Conservation (phyloP, 2,329 filamentous ascomycete genomes). For the Piedraia hortae region DNA sequence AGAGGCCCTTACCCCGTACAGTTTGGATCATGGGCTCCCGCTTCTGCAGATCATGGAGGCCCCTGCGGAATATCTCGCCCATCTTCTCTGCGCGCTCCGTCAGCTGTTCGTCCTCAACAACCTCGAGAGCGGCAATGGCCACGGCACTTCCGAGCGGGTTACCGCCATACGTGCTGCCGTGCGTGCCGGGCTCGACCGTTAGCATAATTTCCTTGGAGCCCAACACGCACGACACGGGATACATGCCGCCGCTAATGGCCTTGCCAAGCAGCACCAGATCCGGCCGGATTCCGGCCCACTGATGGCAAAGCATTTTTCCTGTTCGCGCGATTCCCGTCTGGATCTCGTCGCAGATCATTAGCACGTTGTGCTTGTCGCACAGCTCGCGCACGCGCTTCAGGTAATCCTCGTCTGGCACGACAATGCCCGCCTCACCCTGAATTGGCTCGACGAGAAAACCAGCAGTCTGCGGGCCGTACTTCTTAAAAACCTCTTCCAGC, state of each 20-base stretch:
- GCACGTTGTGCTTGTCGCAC: constrained; percentile 83
- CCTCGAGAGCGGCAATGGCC: constrained; percentile 78
- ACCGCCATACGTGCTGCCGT: constrained; percentile 94
- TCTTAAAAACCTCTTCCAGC: constrained; percentile 50
- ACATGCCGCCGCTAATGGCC: constrained; percentile 94
- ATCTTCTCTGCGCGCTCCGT: constrained; percentile 56
- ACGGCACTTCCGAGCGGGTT: constrained; percentile 91
- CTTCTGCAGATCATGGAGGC: constrained; percentile 39
- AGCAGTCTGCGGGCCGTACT: constrained; percentile 59
- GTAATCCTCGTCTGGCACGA: constrained; percentile 80
- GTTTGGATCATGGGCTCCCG: constrained; percentile 47
- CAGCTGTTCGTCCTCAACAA: constrained; percentile 77
- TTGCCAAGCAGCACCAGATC: constrained; percentile 89
- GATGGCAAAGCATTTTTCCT: constrained; percentile 72
- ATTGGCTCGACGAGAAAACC: constrained; percentile 92
- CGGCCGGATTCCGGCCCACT: constrained; percentile 88
- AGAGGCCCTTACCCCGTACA: constrained; percentile 71
- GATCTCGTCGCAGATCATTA: constrained; percentile 94
- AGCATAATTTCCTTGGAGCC: constrained; percentile 80
- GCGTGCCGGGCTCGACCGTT: constrained; percentile 82
- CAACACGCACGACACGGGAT: constrained; percentile 87
- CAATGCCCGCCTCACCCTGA: constrained; percentile 88
- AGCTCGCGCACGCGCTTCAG: constrained; percentile 51
- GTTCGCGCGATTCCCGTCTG: constrained; percentile 93
- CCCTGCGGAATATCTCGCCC: constrained; percentile 58